Percentiles rank a stretch among this genome's conserved stretches.
Conservation (phyloP, 208 protist genomes). For the Angomonas ambiguus region DNA sequence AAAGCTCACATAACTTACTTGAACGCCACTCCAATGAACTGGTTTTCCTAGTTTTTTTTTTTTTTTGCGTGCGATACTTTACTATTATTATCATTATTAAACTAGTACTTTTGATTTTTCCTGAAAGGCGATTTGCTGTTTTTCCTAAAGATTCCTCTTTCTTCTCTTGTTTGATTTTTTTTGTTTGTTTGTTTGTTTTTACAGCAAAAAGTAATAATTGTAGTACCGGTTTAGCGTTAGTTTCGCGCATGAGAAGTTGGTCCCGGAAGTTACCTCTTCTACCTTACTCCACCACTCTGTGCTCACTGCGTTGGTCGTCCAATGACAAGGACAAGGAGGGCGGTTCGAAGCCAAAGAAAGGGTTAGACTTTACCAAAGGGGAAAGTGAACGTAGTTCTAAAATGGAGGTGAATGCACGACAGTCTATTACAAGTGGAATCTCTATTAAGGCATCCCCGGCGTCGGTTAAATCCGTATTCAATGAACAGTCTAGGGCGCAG, state of each 20-base stretch:
- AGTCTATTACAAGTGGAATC: not conserved
- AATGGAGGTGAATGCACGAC: not conserved
- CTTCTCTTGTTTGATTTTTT: not conserved
- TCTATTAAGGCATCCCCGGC: not conserved
- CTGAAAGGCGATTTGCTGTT: no score
- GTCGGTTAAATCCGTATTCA: not conserved
- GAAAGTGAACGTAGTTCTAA: not conserved
- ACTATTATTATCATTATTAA: no score
- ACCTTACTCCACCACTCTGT: not conserved
- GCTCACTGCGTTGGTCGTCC: not conserved
- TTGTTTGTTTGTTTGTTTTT: no score
- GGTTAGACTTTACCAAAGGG: not conserved
- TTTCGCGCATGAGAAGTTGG: not conserved
- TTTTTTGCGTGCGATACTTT: not conserved
- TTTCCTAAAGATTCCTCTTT: not conserved
- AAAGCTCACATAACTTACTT: no score
- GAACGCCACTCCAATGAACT: no score
- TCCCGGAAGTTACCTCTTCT: not conserved
- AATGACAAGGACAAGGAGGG: not conserved
- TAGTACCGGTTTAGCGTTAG: no score
- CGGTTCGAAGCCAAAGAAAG: not conserved
- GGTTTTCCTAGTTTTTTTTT: no score
- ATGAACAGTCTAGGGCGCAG: not conserved
- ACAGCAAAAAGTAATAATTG: no score
- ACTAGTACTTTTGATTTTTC: no score